Evolutionary conservation across 1,284 basidiomycete genomes (phyloP), one percentile per base, ranked within the genome.

Genomic region (Abortiporus biennis): DNA sequence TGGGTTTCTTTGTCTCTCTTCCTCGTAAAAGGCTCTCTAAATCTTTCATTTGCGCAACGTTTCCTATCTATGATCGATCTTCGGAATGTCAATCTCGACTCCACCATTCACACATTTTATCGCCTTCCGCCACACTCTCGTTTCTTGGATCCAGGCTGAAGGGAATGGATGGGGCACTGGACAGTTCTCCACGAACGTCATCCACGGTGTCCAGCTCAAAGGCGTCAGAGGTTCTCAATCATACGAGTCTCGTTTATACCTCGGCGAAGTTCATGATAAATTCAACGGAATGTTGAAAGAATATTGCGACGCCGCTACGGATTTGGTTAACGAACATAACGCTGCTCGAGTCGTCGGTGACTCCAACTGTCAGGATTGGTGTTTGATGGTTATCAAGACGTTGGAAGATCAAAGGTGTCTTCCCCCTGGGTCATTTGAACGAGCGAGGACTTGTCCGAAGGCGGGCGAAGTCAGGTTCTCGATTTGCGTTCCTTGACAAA

Each of bases 311-410:
- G 47, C 51, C 22, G 51, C 46, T 16, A 48, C 48, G 20, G 46
- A 50, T 34, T 41, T 52, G 37, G 47, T 52, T 35, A 52, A 52
- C 43, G 51, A 52, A 33, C 37, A 43, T 30, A 49, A 49, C 37
- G 42, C 12, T 19, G 43, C 24, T 27, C 35, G 38, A 19, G 31
- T 50, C 27, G 45, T 50, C 21, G 48, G 48, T 3, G 48, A 50
- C 40, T 38, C 19, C 25, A 52, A 52, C 33, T 52, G 51, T 36
- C 51, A 52, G 34, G 48, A 52, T 38, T 52, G 51, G 51, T 46
- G 46, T 41, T 21, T 50, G 21, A 36, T 50, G 20, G 47, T 52
- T 12, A 44, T 52, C 27, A 46, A 46, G 39, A 48, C 48, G 33
- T 33, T 52, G 36, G 51, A 52, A 36, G 49, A 52, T 36, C 40